Conservation (phyloP, 257 asterid genomes). For the Oldenlandia corymbosa region DNA sequence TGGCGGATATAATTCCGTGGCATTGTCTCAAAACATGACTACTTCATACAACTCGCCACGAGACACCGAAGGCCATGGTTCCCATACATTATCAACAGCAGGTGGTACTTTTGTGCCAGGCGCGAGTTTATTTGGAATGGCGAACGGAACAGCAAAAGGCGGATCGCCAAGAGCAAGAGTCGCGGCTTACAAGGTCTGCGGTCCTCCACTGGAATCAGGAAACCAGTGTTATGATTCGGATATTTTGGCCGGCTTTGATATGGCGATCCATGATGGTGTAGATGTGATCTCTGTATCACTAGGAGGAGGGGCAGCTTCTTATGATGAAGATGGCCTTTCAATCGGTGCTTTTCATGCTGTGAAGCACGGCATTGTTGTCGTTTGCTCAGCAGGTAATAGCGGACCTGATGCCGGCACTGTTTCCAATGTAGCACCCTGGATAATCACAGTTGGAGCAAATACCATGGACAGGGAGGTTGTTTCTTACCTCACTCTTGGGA, state of each 20-base stretch:
- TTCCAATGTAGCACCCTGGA: constrained; percentile 77
- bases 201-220: constrained; percentile 52
- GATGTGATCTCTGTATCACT: constrained; percentile 85
- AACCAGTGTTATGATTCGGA: constrained; percentile 89
- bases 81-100: constrained; percentile 87
- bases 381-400: constrained; percentile 86
- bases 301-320: constrained; percentile 57
- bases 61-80: constrained; percentile 74
- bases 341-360: constrained; percentile 88
- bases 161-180: constrained; percentile 89
- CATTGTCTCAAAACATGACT: constrained; percentile 49
- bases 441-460: constrained; percentile 80
- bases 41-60: constrained; percentile 50
- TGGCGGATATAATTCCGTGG: constrained; percentile 56
- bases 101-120: constrained; percentile 63
- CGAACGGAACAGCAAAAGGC: constrained; percentile 83
- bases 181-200: constrained; percentile 90
- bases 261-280: constrained; percentile 81
- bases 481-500: constrained; percentile 48
- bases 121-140: constrained; percentile 66
- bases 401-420: constrained; percentile 60
- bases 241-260: constrained; percentile 73
- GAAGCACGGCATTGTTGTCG: constrained; percentile 60
- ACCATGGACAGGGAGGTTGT: constrained; percentile 66
- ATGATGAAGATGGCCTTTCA: constrained; percentile 59